These are phyloP conservation scores for Termitomyces sp. DNA, from an alignment of 768 basidiomycete genomes.

Conservation along the genomic window DNA sequence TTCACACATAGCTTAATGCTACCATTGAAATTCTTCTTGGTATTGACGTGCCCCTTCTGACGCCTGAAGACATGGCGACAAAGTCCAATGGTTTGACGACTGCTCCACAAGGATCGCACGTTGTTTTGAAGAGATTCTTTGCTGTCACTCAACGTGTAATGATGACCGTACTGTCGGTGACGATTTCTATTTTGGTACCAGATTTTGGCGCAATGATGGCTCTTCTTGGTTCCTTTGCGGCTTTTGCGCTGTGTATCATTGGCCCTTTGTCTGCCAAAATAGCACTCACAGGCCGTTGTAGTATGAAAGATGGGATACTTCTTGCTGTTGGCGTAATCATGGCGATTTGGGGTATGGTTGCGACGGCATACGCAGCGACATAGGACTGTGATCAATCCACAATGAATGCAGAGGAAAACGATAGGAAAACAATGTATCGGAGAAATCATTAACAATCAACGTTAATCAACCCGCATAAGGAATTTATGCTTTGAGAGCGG, in stretches of 20 bases:
- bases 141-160: slow-evolving; percentile 50
- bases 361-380: slow-evolving; percentile 52
- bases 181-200: slow-evolving; percentile 70
- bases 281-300: slow-evolving; percentile 44
- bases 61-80: slow-evolving; percentile 33
- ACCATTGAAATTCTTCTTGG: slow-evolving; percentile 79
- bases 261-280: slow-evolving; percentile 74
- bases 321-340: slow-evolving; percentile 51
- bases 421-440: background rate
- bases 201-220: slow-evolving; percentile 84
- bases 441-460: background rate
- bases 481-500: slow-evolving; percentile 46
- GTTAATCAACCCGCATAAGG: background rate
- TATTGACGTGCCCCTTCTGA: slow-evolving; percentile 41
- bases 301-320: slow-evolving; percentile 47
- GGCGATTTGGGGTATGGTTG: slow-evolving; percentile 75
- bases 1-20: slow-evolving; percentile 57
- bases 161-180: slow-evolving; percentile 56
- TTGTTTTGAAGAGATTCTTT: slow-evolving; percentile 34
- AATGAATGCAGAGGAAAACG: background rate
- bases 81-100: slow-evolving; percentile 29
- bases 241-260: slow-evolving; percentile 70
- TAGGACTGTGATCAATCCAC: background rate
- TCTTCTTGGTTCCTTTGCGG: slow-evolving; percentile 86
- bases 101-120: slow-evolving; percentile 19